Conservation (phyloP, 768 basidiomycete species). For the Punctularia strigosozonata region DNA sequence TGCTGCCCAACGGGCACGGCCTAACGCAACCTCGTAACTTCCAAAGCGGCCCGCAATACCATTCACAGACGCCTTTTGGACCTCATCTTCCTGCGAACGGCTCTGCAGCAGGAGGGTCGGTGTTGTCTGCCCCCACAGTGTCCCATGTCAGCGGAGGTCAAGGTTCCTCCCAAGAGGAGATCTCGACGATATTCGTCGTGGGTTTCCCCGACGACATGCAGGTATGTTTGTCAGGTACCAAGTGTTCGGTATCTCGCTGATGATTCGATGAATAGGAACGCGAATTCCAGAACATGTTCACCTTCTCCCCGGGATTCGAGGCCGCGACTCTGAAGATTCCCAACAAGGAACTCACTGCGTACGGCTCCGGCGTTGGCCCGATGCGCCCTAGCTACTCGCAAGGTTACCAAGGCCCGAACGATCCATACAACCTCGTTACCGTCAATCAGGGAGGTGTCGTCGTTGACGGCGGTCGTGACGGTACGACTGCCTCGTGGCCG, state of each 20-base stretch:
- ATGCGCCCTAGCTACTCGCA: constrained; percentile 10
- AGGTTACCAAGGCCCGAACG: constrained; percentile 43
- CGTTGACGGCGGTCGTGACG: constrained; percentile 69
- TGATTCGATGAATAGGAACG: constrained; percentile 55
- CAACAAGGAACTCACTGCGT: constrained; percentile 78
- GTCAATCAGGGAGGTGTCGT: constrained; percentile 76
- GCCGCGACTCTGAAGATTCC: constrained; percentile 97
- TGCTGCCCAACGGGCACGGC: too few relatives aligned
- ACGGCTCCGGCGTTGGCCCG: constrained; percentile 29
- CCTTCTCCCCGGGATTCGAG: constrained; percentile 91
- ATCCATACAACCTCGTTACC: constrained; percentile 77
- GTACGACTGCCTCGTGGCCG: constrained; percentile 61
- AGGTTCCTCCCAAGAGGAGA: constrained; percentile 56
- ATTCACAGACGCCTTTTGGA: constrained; percentile 69
- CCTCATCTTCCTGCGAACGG: constrained; percentile 45
- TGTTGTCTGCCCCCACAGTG: constrained; percentile 8
- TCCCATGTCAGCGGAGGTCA: constrained; percentile 19
- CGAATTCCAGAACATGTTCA: constrained; percentile 99
- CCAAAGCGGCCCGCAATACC: constrained; percentile 19
- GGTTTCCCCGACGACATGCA: constrained; percentile 99
- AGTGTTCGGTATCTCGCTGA: constrained; percentile 11
- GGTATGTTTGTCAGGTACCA: constrained; percentile 31
- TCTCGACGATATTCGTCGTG: constrained; percentile 95
- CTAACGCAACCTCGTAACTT: too few relatives aligned
- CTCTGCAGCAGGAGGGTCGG: constrained; percentile 13